Evolutionary conservation across 2,329 filamentous ascomycete species (phyloP).

Genomic region (Zymoseptoria pseudotritici): DNA sequence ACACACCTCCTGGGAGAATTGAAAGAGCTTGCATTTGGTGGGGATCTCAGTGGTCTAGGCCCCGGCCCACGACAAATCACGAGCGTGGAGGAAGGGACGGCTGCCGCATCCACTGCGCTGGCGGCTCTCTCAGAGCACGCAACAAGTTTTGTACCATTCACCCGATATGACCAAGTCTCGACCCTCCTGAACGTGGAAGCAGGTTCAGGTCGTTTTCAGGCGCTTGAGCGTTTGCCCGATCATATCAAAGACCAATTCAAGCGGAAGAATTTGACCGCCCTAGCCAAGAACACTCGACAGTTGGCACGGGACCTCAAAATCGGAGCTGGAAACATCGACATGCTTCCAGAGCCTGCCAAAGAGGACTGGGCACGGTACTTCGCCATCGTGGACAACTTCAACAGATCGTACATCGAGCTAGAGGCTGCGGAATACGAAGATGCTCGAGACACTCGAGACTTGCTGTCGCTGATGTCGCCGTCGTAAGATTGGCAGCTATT

Average conservation of each 20-base stretch:
- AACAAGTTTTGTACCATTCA: neutral
- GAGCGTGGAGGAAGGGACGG: neutral
- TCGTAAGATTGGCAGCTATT: neutral
- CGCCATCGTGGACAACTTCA: neutral
- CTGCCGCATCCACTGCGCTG: neutral
- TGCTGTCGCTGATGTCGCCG: too few relatives aligned
- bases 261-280: neutral
- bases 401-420: neutral
- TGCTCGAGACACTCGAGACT: neutral
- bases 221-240: neutral
- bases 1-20: neutral
- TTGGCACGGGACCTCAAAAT: neutral
- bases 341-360: neutral
- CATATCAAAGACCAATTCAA: neutral
- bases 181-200: neutral
- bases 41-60: neutral
- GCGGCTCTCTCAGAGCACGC: neutral
- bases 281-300: neutral
- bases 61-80: neutral
- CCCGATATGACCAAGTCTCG: neutral
- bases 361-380: neutral
- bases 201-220: neutral
- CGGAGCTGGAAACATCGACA: neutral
- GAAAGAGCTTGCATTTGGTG: neutral
- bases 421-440: neutral